These are phyloP conservation scores for Furcasterigmium sp. DNA, from an alignment of 2,329 filamentous ascomycete species.

Conservation along the genomic window DNA sequence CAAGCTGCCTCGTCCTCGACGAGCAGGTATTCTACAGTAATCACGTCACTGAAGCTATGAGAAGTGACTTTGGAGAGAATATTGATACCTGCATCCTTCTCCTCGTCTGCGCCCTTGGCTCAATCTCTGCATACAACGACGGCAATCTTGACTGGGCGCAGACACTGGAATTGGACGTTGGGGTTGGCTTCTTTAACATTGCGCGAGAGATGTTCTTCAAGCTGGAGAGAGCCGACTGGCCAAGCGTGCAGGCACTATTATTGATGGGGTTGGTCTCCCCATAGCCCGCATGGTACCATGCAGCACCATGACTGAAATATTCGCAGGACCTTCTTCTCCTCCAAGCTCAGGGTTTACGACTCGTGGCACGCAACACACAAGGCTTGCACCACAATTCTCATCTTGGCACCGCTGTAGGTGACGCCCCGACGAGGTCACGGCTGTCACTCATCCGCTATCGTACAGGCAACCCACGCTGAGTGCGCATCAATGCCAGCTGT, in stretches of 20 bases:
- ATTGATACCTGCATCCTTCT: constrained; percentile 2
- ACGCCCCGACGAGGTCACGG: too few species aligned
- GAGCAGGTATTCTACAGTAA: constrained; percentile 3
- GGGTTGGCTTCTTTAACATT: constrained; percentile 3
- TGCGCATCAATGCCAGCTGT: constrained; percentile 5
- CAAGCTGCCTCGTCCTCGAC: constrained; percentile 2
- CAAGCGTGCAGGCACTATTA: constrained; percentile 6
- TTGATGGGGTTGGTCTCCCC: constrained; percentile 6
- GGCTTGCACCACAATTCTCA: constrained; percentile 1
- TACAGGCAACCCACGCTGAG: constrained; percentile 1
- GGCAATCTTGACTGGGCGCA: constrained; percentile 2
- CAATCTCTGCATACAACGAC: constrained; percentile 3
- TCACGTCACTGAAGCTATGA: constrained; percentile 2
- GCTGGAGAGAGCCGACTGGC: constrained; percentile 3
- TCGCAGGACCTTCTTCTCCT: constrained; percentile 1
- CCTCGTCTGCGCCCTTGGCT: constrained; percentile 4
- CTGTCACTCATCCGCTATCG: too few species aligned
- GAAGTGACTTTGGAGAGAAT: not conserved
- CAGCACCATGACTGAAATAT: not conserved
- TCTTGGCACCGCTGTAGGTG: constrained; percentile 2
- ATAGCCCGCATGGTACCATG: not conserved
- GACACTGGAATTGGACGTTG: not conserved
- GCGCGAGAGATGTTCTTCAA: constrained; percentile 4
- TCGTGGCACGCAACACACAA: constrained; percentile 2
- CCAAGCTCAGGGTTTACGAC: constrained; percentile 3